Percentiles rank a stretch among this genome's conserved stretches.
Evolutionary conservation across 495 filamentous ascomycete genomes (phyloP).

Genomic region (Xylaria scruposa): DNA sequence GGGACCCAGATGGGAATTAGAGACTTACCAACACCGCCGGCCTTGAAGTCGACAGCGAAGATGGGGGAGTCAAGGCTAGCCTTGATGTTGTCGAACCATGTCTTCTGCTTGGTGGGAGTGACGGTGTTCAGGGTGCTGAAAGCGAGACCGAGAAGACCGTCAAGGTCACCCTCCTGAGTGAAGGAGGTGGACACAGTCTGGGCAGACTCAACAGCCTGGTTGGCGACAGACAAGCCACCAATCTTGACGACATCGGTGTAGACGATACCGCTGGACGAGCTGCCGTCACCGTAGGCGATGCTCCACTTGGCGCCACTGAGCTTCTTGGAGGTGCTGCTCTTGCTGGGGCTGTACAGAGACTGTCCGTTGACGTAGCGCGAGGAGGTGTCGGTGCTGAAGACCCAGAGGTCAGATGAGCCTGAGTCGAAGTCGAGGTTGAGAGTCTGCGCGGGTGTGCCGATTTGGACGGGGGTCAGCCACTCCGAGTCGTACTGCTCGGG

Average conservation of each 20-base stretch:
- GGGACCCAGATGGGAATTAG: background rate
- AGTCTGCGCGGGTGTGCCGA: constrained; percentile 64
- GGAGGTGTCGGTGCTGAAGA: constrained; percentile 44
- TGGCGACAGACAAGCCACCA: constrained; percentile 65
- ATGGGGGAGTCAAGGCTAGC: constrained; percentile 61
- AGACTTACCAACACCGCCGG: constrained; percentile 49
- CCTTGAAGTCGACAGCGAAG: constrained; percentile 73
- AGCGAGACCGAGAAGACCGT: constrained; percentile 75
- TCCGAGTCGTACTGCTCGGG: constrained; percentile 66
- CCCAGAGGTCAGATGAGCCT: constrained; percentile 76
- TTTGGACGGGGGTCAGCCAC: constrained; percentile 70
- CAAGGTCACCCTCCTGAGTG: constrained; percentile 62
- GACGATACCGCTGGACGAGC: constrained; percentile 69
- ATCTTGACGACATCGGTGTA: constrained; percentile 73
- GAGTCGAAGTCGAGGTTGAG: constrained; percentile 78
- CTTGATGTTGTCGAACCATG: constrained; percentile 76
- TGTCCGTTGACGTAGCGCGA: constrained; percentile 53
- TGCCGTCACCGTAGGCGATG: constrained; percentile 76
- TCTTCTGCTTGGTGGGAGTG: constrained; percentile 63
- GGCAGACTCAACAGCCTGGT: constrained; percentile 76
- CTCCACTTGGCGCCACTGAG: constrained; percentile 65
- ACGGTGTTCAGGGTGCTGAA: constrained; percentile 77
- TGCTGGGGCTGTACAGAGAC: constrained; percentile 62
- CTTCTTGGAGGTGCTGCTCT: constrained; percentile 54
- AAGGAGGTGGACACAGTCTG: constrained; percentile 66